A percentile compares a stretch with the other conserved stretches of the same genome.
phyloP scores from a whole-genome alignment of 768 basidiomycete species.

The Lactarius hatsudake region DNA sequence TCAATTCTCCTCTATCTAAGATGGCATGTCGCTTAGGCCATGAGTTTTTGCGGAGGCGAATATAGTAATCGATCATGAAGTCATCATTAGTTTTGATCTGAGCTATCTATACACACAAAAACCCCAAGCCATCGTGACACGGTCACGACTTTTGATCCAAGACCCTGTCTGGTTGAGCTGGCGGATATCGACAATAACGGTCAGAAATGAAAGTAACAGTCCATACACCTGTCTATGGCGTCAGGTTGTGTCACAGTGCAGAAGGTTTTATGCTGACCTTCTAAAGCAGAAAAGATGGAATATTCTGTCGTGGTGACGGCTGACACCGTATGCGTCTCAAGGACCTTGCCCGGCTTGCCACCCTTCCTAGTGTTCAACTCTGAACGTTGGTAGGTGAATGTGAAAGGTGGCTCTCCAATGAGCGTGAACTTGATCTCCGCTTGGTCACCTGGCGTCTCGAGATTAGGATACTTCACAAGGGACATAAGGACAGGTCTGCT shows the following conservation, averaged over 20 bases:
- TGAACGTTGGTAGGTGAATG: slow-evolving; percentile 90
- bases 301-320: slow-evolving; percentile 73
- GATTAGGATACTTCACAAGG: not conserved
- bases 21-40: not conserved
- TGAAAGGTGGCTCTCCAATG: slow-evolving; percentile 90
- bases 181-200: slow-evolving; percentile 86
- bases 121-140: slow-evolving; percentile 14
- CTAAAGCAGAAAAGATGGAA: slow-evolving; percentile 87
- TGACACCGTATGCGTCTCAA: slow-evolving; percentile 90
- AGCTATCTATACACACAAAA: slow-evolving; percentile 25
- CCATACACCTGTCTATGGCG: slow-evolving; percentile 65
- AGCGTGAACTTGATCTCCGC: slow-evolving; percentile 92
- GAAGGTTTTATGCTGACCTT: slow-evolving; percentile 55
- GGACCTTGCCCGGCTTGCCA: slow-evolving; percentile 67
- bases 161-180: slow-evolving; percentile 52
- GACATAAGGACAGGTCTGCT: slow-evolving; percentile 14
- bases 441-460: slow-evolving; percentile 63
- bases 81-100: slow-evolving; percentile 15
- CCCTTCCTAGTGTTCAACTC: slow-evolving; percentile 69
- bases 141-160: slow-evolving; percentile 37
- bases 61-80: slow-evolving; percentile 19
- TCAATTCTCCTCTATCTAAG: slow-evolving; percentile 4
- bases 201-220: slow-evolving; percentile 91
- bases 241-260: slow-evolving; percentile 2
- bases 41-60: not conserved